Evolutionary conservation across 768 basidiomycete genomes (phyloP).

Genomic region (Tulasnella sp.): DNA sequence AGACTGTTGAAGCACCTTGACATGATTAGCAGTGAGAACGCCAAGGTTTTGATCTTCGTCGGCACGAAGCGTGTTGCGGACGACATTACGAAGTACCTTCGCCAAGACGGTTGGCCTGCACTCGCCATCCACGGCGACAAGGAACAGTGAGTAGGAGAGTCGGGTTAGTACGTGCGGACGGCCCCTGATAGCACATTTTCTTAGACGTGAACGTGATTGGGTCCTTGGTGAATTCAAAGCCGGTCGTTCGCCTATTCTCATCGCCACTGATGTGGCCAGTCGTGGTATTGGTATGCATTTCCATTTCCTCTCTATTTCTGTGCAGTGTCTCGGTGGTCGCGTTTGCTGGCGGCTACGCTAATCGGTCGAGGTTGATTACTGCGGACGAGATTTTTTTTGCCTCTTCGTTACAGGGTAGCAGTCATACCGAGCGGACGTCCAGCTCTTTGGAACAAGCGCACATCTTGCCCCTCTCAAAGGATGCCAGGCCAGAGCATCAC

Average conservation of each 20-base stretch:
- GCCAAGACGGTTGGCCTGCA: conserved; percentile 99
- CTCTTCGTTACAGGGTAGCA: conserved; percentile 16
- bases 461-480: background rate
- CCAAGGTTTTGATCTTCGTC: conserved; percentile 98
- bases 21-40: conserved; percentile 93
- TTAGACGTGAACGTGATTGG: conserved; percentile 97
- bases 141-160: conserved; percentile 72
- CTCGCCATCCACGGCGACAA: conserved; percentile 99
- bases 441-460: conserved; percentile 17
- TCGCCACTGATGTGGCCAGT: conserved; percentile 98
- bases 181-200: conserved; percentile 8
- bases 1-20: conserved; percentile 98
- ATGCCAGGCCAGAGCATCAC: conserved; percentile 9
- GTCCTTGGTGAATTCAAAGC: conserved; percentile 98
- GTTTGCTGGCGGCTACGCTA: conserved; percentile 20
- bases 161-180: background rate
- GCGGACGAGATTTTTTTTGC: conserved; percentile 26
- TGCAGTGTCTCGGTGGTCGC: conserved; percentile 26
- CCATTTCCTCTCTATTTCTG: conserved; percentile 40
- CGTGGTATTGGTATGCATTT: conserved; percentile 96
- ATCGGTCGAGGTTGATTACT: conserved; percentile 19
- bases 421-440: conserved; percentile 14
- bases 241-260: conserved; percentile 94
- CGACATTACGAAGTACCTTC: conserved; percentile 96
- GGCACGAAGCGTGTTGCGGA: conserved; percentile 97